phyloP scores from a whole-genome alignment of 176 grass and related monocot species.

The Rhynchospora pubera region DNA sequence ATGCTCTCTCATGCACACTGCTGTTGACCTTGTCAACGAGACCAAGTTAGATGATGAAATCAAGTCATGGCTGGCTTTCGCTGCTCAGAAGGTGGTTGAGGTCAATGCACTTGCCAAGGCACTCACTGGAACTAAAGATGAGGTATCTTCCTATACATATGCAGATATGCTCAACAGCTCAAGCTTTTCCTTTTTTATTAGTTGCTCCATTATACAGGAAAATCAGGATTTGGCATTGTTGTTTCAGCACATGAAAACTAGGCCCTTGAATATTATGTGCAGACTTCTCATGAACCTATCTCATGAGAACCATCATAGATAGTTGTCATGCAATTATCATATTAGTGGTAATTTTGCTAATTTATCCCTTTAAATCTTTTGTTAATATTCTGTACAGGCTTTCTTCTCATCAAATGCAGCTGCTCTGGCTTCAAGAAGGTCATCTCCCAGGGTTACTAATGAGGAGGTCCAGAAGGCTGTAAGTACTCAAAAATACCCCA shows the following conservation, averaged over 20 bases:
- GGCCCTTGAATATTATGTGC: background rate
- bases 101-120: constrained; percentile 82
- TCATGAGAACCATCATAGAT: too few relatives aligned
- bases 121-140: constrained; percentile 77
- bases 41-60: constrained; percentile 82
- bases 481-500: constrained; percentile 23
- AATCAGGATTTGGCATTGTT: background rate
- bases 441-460: constrained; percentile 85
- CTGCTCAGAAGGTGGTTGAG: constrained; percentile 90
- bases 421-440: constrained; percentile 83
- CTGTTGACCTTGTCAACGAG: constrained; percentile 89
- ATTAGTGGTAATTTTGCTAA: background rate
- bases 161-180: too few relatives aligned
- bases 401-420: constrained; percentile 83
- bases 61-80: constrained; percentile 91
- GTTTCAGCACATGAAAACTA: background rate
- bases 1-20: constrained; percentile 91
- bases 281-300: too few relatives aligned
- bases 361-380: background rate
- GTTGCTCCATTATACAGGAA: background rate
- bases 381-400: constrained; percentile 32
- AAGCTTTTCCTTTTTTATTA: background rate
- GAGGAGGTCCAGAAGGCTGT: constrained; percentile 84
- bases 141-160: constrained; percentile 36
- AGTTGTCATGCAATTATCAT: background rate